Percentiles rank a stretch among this genome's conserved stretches.
These are phyloP conservation scores for Pichia gijzeniarum DNA, from an alignment of 805 yeast genomes.

Conservation along the genomic window DNA sequence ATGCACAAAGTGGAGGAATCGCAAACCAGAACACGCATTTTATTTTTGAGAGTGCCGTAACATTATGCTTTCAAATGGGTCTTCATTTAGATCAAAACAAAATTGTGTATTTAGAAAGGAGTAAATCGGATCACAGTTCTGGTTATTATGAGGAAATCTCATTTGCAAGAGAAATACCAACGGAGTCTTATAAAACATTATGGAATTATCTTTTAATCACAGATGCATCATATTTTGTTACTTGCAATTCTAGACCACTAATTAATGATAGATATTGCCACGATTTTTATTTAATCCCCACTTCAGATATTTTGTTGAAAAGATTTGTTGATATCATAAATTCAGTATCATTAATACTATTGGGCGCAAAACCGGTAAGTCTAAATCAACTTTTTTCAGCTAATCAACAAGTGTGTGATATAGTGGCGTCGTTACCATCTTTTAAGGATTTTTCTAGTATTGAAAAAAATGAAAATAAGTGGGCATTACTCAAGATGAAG, in stretches of 20 bases:
- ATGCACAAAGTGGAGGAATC: slow-evolving; percentile 11
- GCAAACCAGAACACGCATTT: slow-evolving; percentile 11
- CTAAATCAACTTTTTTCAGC: background rate
- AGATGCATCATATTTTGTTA: slow-evolving; percentile 14
- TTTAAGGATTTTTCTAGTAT: background rate
- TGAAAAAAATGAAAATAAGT: slow-evolving; percentile 2
- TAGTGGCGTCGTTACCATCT: background rate
- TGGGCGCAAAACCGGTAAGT: too few species aligned
- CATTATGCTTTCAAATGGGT: slow-evolving; percentile 11
- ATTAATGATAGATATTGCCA: slow-evolving; percentile 14
- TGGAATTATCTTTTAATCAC: slow-evolving; percentile 16
- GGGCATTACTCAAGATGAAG: slow-evolving; percentile 7
- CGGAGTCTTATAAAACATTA: slow-evolving; percentile 5
- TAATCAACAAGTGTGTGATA: background rate
- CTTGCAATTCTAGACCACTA: slow-evolving; percentile 9
- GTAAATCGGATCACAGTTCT: background rate
- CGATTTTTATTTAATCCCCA: slow-evolving; percentile 7
- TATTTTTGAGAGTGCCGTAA: slow-evolving; percentile 10
- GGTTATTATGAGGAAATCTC: background rate
- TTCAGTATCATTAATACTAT: too few species aligned
- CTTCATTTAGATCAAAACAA: slow-evolving; percentile 8
- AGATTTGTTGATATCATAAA: too few species aligned
- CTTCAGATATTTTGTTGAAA: too few species aligned
- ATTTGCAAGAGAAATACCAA: slow-evolving; percentile 10
- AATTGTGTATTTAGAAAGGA: slow-evolving; percentile 2